Percentiles rank a stretch among this genome's conserved stretches.
These are phyloP conservation scores for Xanthoceras sorbifolium DNA, from an alignment of 345 rosid species.

Conservation along the genomic window DNA sequence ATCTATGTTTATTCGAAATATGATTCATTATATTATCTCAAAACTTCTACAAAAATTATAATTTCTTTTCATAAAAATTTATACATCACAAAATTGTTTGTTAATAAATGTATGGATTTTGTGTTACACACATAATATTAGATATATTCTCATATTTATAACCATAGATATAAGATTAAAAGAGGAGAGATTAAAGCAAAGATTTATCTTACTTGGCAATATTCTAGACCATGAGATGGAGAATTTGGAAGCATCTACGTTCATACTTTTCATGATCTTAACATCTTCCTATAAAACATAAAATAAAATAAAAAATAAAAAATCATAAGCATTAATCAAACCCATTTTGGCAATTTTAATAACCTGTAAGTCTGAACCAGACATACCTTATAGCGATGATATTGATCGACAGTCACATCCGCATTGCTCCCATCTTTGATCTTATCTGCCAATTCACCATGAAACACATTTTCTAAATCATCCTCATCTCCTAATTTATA, in stretches of 20 bases:
- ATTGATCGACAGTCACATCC: slow-evolving; percentile 52
- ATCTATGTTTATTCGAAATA: too few relatives aligned
- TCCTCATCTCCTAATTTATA: too few relatives aligned
- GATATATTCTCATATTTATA: too few relatives aligned
- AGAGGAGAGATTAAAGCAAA: too few relatives aligned
- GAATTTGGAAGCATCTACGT: slow-evolving; percentile 31
- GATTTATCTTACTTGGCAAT: slow-evolving; percentile 28
- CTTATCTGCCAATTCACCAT: slow-evolving; percentile 26
- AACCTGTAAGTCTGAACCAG: background rate
- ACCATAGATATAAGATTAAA: too few relatives aligned
- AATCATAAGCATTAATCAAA: too few relatives aligned
- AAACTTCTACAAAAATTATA: too few relatives aligned
- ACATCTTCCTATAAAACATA: slow-evolving; percentile 43
- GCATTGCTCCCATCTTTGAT: slow-evolving; percentile 50
- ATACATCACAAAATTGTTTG: too few relatives aligned
- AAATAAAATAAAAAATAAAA: background rate
- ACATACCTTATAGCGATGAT: slow-evolving; percentile 61
- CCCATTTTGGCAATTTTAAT: too few relatives aligned
- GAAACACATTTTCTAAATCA: background rate
- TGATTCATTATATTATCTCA: too few relatives aligned
- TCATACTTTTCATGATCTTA: slow-evolving; percentile 23
- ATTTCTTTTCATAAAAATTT: too few relatives aligned
- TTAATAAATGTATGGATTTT: too few relatives aligned
- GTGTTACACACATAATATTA: background rate
- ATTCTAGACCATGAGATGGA: slow-evolving; percentile 44